Evolutionary conservation across 2,329 filamentous ascomycete genomes (phyloP).

Genomic region (Ophioceras dolichostomum): DNA sequence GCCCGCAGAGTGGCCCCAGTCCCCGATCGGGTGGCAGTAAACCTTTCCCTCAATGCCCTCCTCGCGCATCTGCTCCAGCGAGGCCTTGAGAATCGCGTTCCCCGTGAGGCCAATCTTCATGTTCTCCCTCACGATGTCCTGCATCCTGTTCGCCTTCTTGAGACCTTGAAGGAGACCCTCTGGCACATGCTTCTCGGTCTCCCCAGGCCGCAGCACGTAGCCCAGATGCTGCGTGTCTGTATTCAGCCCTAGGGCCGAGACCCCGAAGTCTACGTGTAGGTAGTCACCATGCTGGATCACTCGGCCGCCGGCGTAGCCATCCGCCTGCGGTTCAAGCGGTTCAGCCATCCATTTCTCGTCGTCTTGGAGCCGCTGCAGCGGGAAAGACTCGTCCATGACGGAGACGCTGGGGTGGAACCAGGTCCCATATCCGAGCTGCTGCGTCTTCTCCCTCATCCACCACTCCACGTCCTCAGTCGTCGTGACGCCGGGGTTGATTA

Average conservation of each 20-base stretch:
- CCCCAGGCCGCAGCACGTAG: constrained; percentile 30
- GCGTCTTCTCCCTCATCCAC: constrained; percentile 37
- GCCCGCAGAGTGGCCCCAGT: constrained; percentile 37
- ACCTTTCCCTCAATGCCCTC: constrained; percentile 33
- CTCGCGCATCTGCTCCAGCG: constrained; percentile 23
- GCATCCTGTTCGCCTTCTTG: constrained; percentile 30
- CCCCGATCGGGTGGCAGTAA: constrained; percentile 36
- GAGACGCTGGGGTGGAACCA: constrained; percentile 37
- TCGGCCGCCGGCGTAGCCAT: constrained; percentile 5
- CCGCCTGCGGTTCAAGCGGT: not conserved
- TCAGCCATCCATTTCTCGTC: not conserved
- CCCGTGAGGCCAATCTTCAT: constrained; percentile 31
- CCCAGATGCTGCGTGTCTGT: constrained; percentile 32
- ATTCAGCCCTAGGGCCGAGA: constrained; percentile 10
- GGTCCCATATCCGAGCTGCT: constrained; percentile 35
- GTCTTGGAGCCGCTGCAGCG: constrained; percentile 6
- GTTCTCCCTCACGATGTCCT: constrained; percentile 31
- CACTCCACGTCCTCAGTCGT: constrained; percentile 34
- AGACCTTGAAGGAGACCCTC: constrained; percentile 27
- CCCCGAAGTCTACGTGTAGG: constrained; percentile 34
- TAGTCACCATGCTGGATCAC: constrained; percentile 31
- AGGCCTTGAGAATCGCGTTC: constrained; percentile 28
- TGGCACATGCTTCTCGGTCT: constrained; percentile 28
- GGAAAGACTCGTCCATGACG: constrained; percentile 20
- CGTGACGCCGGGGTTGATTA: constrained; percentile 28